phyloP scores from a whole-genome alignment of 495 filamentous ascomycete genomes.

The Aspergillus avenaceus region DNA sequence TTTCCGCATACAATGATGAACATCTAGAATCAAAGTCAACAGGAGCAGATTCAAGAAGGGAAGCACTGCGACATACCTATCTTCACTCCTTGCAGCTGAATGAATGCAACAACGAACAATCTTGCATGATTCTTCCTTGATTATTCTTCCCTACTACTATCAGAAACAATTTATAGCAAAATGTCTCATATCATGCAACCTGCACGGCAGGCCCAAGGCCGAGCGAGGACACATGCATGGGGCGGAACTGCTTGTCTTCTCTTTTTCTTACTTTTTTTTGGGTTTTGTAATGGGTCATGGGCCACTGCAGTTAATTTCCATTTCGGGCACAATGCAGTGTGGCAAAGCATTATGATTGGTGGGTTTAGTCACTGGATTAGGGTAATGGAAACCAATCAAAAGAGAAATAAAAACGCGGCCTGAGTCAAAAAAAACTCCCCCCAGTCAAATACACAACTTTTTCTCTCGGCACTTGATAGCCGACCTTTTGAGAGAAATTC shows the following conservation, averaged over 20 bases:
- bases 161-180: not conserved
- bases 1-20: not conserved
- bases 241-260: not conserved
- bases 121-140: not conserved
- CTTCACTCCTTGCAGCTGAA: not conserved
- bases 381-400: not conserved
- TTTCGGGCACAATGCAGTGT: slow-evolving; percentile 11
- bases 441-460: not conserved
- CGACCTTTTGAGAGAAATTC: too few species aligned
- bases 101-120: not conserved
- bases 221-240: not conserved
- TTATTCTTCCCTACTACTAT: not conserved
- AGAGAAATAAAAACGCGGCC: not conserved
- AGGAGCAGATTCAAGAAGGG: too few species aligned
- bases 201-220: not conserved
- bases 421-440: not conserved
- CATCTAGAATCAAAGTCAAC: not conserved
- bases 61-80: not conserved
- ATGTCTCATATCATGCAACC: not conserved
- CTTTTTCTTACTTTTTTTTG: not conserved
- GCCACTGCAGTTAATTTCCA: slow-evolving; percentile 10
- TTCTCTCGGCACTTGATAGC: not conserved
- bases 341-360: slow-evolving; percentile 17
- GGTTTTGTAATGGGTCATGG: slow-evolving; percentile 1
- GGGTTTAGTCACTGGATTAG: not conserved